Conservation (phyloP, 371 early-diverging fungal species). For the Sanchytrium tribonematis region DNA sequence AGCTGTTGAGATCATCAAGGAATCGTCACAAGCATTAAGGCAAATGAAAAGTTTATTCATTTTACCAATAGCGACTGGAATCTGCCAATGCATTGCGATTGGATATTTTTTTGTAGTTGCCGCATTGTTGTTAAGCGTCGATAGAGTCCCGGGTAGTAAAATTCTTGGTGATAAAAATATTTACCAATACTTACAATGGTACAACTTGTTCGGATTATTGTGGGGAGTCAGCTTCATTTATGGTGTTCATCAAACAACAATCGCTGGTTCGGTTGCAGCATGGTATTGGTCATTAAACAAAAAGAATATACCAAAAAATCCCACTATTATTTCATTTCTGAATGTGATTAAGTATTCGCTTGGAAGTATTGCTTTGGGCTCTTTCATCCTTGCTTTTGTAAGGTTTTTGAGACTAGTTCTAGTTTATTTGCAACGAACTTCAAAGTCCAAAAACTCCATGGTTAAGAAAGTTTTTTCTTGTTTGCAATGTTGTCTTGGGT, state of each 20-base stretch:
- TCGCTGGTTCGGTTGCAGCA: conserved; percentile 20
- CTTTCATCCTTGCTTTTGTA: conserved; percentile 19
- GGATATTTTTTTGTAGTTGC: background rate
- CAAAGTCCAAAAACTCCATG: conserved; percentile 7
- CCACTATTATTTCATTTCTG: conserved; percentile 10
- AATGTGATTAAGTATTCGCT: conserved; percentile 19
- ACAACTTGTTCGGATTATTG: conserved; percentile 19
- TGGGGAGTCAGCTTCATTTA: conserved; percentile 16
- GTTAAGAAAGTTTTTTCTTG: conserved; percentile 14
- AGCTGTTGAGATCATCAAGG: conserved; percentile 16
- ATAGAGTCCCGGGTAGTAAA: background rate
- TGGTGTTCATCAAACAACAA: conserved; percentile 15
- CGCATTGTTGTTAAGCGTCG: background rate
- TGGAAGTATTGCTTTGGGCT: conserved; percentile 21
- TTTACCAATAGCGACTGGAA: conserved; percentile 1
- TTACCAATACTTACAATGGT: conserved; percentile 3
- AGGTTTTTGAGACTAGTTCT: conserved; percentile 14
- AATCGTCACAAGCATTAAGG: conserved; percentile 6
- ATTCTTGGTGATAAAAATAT: background rate
- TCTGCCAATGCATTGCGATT: background rate
- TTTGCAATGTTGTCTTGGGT: conserved; percentile 16
- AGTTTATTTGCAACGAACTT: conserved; percentile 6
- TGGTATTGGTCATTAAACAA: conserved; percentile 24
- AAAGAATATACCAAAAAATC: conserved; percentile 6
- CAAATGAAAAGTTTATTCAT: conserved; percentile 3